Evolutionary conservation across 148 eudicot genomes (phyloP), one percentile per base, ranked within the genome.

Genomic region (Vaccinium macrocarpon): DNA sequence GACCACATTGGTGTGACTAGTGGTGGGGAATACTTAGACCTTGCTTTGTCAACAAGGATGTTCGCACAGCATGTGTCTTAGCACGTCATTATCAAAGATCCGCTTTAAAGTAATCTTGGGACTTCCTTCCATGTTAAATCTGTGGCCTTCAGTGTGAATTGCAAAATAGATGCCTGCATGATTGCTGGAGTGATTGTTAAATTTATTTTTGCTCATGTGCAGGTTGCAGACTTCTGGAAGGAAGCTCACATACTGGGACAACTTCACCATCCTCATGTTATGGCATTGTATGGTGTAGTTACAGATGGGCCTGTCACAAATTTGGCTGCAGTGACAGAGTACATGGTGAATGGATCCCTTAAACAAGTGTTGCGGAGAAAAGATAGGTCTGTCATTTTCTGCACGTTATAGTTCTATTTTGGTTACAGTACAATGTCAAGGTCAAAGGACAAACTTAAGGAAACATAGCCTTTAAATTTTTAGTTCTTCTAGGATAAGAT

Each of bases 141-240:
- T 3, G 81, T 27, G 3, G 61, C 53, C 81, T 13, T 25, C 61
- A 77, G 42, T 77, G 29, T 55, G 21, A 25, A 61, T 19, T 76
- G 27, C 50, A 10, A 48, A 27, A 15, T 42, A 29, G 10, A 46
- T 59, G 27, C 19, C 19, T 85, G 57, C 38, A 16, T 29, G 70
- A 78, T 51, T 59, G 53, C 32, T 7, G 12, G n/a, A 13, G 10
- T 59, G 56, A 55, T 72, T 68, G 32, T n/a, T 59, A 9, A 14
- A 18, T n/a, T 11, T 57, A 23, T 78, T 21, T 82, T 38, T 7
- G 2, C 48, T 62, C 52, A 27, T 57, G 61, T 78, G 56, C 84
- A 90, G 92, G 81, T 86, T 27, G 86, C 86, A 11, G 90, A 90
- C 49, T 90, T 86, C 85, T 89, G 91, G 92, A 86, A 88, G 84